Percentiles rank a stretch among this genome's conserved stretches.
Conservation (phyloP, 164 flowering plant species). For the Annona cherimola region DNA sequence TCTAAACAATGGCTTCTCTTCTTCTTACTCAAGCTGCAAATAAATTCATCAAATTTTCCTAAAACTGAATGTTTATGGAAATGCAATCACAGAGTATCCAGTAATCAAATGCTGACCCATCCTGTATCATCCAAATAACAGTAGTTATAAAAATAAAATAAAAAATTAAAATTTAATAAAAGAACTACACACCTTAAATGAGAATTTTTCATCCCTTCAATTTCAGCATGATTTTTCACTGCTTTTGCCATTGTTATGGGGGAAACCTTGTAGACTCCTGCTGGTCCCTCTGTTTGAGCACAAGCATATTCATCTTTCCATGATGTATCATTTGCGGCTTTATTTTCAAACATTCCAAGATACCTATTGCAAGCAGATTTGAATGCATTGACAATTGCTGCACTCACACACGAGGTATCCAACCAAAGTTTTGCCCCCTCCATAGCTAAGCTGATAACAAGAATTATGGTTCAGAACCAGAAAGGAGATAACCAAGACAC, state of each 20-base stretch:
- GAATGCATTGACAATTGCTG: slow-evolving; percentile 70
- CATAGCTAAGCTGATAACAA: slow-evolving; percentile 57
- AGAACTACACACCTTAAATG: slow-evolving; percentile 61
- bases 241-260: slow-evolving; percentile 77
- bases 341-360: slow-evolving; percentile 17
- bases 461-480: slow-evolving; percentile 2
- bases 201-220: slow-evolving; percentile 78
- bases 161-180: slow-evolving; percentile 1
- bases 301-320: slow-evolving; percentile 13
- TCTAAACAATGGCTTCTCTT: background rate
- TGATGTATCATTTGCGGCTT: slow-evolving; percentile 2
- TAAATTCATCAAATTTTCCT: background rate
- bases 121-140: background rate
- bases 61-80: background rate
- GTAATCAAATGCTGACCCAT: background rate
- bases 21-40: background rate
- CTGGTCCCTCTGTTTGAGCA: slow-evolving; percentile 34
- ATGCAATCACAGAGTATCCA: background rate
- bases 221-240: slow-evolving; percentile 74
- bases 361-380: slow-evolving; percentile 49
- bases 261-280: slow-evolving; percentile 49
- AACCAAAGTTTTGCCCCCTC: slow-evolving; percentile 65
- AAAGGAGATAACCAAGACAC: background rate
- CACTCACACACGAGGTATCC: slow-evolving; percentile 76
- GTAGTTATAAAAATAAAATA: no score